A percentile compares a stretch with the other conserved stretches of the same genome.
Conservation (phyloP, 2,329 filamentous ascomycete genomes). For the Colletotrichum caudatum region DNA sequence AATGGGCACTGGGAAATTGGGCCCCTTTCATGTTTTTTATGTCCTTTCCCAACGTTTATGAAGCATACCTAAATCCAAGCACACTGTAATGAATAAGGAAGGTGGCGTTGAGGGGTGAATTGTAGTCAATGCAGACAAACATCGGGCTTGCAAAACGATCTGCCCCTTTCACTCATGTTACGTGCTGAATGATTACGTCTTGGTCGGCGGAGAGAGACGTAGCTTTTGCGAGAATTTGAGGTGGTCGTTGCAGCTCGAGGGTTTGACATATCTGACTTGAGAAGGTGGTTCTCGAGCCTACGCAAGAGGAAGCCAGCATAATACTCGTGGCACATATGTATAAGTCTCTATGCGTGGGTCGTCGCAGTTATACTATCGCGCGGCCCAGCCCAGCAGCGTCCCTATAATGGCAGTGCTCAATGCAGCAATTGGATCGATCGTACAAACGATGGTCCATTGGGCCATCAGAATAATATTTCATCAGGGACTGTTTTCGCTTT, state of each 20-base stretch:
- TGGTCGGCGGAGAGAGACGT: not conserved
- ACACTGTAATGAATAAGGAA: constrained; percentile 1
- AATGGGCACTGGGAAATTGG: not conserved
- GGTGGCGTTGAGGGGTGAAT: constrained; percentile 14
- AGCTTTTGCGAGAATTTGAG: not conserved
- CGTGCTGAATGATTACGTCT: not conserved
- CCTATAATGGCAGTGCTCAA: too few relatives aligned
- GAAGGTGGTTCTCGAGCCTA: not conserved
- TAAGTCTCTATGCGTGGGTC: too few relatives aligned
- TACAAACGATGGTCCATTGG: too few relatives aligned
- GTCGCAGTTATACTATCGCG: too few relatives aligned
- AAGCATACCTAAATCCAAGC: constrained; percentile 3
- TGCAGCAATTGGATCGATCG: too few relatives aligned
- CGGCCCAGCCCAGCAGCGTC: too few relatives aligned
- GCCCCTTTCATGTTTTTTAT: not conserved
- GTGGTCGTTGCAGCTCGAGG: not conserved
- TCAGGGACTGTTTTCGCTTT: not conserved
- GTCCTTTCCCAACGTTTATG: constrained; percentile 10
- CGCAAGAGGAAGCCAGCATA: not conserved
- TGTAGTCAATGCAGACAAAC: constrained; percentile 31
- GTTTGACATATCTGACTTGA: not conserved
- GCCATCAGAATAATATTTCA: too few relatives aligned
- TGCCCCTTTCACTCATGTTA: not conserved
- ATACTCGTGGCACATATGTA: not conserved
- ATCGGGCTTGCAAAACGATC: constrained; percentile 13